Evolutionary conservation across 352 stramenopile genomes (phyloP), one percentile per base, ranked within the genome.

Genomic region (Blastocystis sp.): DNA sequence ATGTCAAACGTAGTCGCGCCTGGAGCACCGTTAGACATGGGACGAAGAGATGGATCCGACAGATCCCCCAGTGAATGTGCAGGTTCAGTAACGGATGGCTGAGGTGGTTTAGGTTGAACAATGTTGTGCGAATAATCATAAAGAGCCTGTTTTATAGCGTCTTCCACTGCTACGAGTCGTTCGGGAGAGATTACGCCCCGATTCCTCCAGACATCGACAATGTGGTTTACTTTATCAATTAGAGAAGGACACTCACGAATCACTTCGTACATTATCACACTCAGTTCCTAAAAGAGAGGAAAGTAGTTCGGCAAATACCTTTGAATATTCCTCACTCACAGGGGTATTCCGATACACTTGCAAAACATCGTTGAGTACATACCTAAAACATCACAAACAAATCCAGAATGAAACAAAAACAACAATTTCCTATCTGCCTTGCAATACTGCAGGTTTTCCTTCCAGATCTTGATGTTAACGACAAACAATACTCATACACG

Each of bases 351-450:
- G 62, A 37, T 45, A 73, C 23, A 37, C 47, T 73, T 73, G 62
- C 41, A 73, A 50, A 15, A 73, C 62, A 43, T 73, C 62, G 8
- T 73, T 73, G 26, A 73, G n/a, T 34, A 73, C 62, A 73, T 73
- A 73, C 47, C 62, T 73, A 43, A 11, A 59, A 3, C 20, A 15
- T 73, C 23, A 73, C 20, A 50, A 7, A 20, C 8, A 9, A 11
- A 9, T 50, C n/a, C 13, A 11, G 20, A 9, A 43, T n/a, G 7
- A 45, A 45, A 73, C 62, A 73, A 8, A 73, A 73, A 73, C 11
- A 73, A 39, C 8, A 73, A 20, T 39, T 73, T 73, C 8, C 62
- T 7, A 18, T 73, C 62, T 47, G 15, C 62, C 7, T 47, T 47
- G 23, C 23, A 47, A 39, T 73, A 29, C 23, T 43, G 41, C 6